phyloP scores from a whole-genome alignment of 2,329 filamentous ascomycete genomes.

The Aspergillus fijiensis region DNA sequence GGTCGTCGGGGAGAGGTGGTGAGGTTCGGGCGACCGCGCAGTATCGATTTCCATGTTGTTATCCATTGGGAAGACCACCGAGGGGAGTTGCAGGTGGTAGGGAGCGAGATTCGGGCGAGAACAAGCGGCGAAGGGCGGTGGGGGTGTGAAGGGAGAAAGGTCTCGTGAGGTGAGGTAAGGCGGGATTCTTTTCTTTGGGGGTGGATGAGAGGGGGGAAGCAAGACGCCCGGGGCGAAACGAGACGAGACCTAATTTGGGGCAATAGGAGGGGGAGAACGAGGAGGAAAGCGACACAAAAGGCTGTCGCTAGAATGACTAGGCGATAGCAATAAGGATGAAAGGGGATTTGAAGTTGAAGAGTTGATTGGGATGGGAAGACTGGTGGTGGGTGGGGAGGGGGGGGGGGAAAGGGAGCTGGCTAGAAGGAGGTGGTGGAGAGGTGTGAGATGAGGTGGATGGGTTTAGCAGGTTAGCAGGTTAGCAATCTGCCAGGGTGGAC shows the following conservation, averaged over 20 bases:
- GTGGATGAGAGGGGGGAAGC: constrained; percentile 9
- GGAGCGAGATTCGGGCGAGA: constrained; percentile 13
- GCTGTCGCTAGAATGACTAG: constrained; percentile 5
- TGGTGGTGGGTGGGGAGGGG: background rate
- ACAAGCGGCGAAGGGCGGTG: constrained; percentile 26
- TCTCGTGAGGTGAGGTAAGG: constrained; percentile 39
- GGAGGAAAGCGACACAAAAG: constrained; percentile 7
- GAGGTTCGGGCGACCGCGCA: constrained; percentile 74
- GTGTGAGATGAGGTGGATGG: constrained; percentile 7
- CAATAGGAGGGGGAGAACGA: background rate
- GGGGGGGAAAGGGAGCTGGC: background rate
- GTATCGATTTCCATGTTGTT: constrained; percentile 98
- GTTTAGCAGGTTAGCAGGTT: constrained; percentile 2
- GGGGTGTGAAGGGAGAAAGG: constrained; percentile 25
- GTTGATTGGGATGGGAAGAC: background rate
- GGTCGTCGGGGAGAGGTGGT: constrained; percentile 71
- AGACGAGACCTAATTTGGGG: constrained; percentile 5
- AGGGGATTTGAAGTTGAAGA: background rate
- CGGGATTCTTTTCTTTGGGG: constrained; percentile 13
- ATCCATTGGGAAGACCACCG: constrained; percentile 63
- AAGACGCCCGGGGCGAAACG: constrained; percentile 11
- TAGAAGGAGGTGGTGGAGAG: background rate
- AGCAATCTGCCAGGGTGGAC: constrained; percentile 16
- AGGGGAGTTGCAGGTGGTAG: constrained; percentile 4
- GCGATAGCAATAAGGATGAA: background rate